Base-by-base conservation (phyloP, 805 yeast genomes). In the Lipomyces orientalis region DNA sequence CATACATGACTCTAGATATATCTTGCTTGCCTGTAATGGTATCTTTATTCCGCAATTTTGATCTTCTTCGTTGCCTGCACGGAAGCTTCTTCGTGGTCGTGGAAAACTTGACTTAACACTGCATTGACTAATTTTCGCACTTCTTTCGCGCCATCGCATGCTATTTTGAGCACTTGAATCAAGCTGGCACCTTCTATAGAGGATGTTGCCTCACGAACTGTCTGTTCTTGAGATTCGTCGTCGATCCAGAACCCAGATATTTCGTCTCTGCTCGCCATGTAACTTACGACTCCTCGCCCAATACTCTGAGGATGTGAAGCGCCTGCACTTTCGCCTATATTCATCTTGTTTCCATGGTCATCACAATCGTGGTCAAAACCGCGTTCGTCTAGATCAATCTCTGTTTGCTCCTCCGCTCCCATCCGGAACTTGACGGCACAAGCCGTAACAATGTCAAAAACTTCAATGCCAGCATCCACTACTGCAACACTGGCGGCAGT, bases 391-490 rank as follows among this genome's bases (percentile, higher is more conserved):
- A 64, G 49, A 52, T 68, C 68, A 14, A 58, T 51, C 12, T 51
- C 56, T 12, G 35, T 31, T 10, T 52, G 19, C 6, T 46, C 39
- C 12, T 46, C 54, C 31, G 19, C 22, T 12, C 55, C 55, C 6
- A 60, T 22, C 9, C 37, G n/a, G 35, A 65, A 66, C 49, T 61
- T 69, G 35, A 68, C 72, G 7, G 66, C 68, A 39, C 73, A 64
- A 16, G 81, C 79, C 7, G 92, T 85, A 0, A 93, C 93, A 68
- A 93, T 80, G 74, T 93, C 97, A 64, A 85, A 82, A 35, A 92
- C 76, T 73, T 93, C 96, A 34, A 94, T 87, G 7, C 93, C 93
- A 0, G 97, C 89, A 77, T 95, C 95, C 0, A 90, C 87, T 65
- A 95, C 77, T 0, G 97, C 97, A 61, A 92, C 76, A 2, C 90